These are phyloP conservation scores for Colletotrichum abscissum DNA, from an alignment of 2,329 filamentous ascomycete species.

Conservation along the genomic window DNA sequence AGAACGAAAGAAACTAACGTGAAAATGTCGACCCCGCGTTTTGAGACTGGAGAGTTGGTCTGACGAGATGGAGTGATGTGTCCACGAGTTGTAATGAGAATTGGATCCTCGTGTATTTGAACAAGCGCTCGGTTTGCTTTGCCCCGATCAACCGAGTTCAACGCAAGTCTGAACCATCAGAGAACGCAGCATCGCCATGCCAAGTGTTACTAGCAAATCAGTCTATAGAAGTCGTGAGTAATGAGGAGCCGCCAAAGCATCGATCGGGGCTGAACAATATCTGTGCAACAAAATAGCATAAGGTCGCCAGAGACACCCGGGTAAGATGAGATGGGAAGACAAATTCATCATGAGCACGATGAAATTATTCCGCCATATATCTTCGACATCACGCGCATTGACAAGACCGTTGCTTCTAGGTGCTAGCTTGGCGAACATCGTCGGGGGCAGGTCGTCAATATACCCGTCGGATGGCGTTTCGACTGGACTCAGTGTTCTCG, in stretches of 20 bases:
- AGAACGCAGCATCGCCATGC: conserved; percentile 37
- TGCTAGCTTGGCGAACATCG: conserved; percentile 78
- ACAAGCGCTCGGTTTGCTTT: not conserved
- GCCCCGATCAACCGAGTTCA: not conserved
- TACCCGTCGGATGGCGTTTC: conserved; percentile 77
- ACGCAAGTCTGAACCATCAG: not conserved
- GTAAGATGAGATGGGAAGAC: conserved; percentile 82
- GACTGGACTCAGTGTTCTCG: conserved; percentile 68
- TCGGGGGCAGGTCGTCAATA: conserved; percentile 72
- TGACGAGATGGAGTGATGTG: not conserved
- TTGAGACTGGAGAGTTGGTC: not conserved
- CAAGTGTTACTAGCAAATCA: not conserved
- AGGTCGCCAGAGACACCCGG: conserved; percentile 78
- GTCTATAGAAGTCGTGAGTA: too few species aligned
- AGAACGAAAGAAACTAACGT: too few species aligned
- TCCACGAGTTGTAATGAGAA: not conserved
- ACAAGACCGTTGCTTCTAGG: conserved; percentile 73
- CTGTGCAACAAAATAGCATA: conserved; percentile 78
- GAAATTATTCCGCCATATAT: conserved; percentile 79
- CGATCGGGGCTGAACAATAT: too few species aligned
- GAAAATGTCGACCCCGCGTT: not conserved
- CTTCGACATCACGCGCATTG: conserved; percentile 69
- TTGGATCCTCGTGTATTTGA: not conserved
- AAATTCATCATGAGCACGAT: conserved; percentile 81
- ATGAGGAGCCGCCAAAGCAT: too few species aligned